These are phyloP conservation scores for Cicer yamashitae DNA, from an alignment of 306 rosid genomes.

Conservation along the genomic window DNA sequence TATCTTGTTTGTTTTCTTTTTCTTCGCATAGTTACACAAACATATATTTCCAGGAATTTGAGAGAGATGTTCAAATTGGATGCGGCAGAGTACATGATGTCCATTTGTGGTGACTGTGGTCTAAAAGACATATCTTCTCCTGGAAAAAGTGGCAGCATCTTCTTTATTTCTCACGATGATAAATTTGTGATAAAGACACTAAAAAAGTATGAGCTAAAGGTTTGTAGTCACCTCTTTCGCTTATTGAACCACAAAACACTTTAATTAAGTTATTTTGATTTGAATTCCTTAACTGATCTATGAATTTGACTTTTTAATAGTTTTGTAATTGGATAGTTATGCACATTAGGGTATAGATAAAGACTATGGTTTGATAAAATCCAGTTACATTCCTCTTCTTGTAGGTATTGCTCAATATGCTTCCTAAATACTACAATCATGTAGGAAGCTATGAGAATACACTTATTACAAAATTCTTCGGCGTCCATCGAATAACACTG, in stretches of 20 bases:
- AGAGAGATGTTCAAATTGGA: slow-evolving; percentile 98
- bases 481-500: slow-evolving; percentile 84
- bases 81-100: slow-evolving; percentile 99
- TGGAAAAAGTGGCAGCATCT: slow-evolving; percentile 99
- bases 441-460: slow-evolving; percentile 83
- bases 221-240: slow-evolving; percentile 51
- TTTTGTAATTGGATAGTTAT: slow-evolving; percentile 2
- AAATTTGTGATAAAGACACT: slow-evolving; percentile 94
- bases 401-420: slow-evolving; percentile 91
- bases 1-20: slow-evolving; percentile 8
- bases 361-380: background rate
- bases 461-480: slow-evolving; percentile 91
- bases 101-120: slow-evolving; percentile 91
- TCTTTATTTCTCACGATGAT: slow-evolving; percentile 94
- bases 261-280: background rate
- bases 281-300: slow-evolving; percentile 16
- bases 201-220: slow-evolving; percentile 84
- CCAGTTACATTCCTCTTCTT: slow-evolving; percentile 15
- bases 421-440: slow-evolving; percentile 81
- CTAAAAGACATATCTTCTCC: slow-evolving; percentile 87
- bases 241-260: background rate
- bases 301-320: slow-evolving; percentile 3
- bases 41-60: slow-evolving; percentile 78
- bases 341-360: background rate
- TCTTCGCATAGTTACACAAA: slow-evolving; percentile 35